Conservation (phyloP, 208 protist species). For the Leptomonas seymouri region DNA sequence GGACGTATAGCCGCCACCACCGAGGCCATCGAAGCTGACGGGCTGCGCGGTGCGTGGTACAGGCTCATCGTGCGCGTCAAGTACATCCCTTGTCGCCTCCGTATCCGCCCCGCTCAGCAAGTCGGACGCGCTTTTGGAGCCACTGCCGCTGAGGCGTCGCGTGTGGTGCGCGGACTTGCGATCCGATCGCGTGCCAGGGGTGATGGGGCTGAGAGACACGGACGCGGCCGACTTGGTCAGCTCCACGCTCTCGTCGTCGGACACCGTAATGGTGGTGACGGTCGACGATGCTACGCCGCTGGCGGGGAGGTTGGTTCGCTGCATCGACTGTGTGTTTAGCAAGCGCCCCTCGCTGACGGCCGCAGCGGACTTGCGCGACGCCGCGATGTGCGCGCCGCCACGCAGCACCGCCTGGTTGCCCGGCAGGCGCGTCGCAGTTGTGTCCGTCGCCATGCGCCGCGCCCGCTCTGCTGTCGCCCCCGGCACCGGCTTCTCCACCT, state of each 20-base stretch:
- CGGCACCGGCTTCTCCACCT: not conserved
- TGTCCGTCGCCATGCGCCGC: constrained; percentile 13
- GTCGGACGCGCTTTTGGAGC: not conserved
- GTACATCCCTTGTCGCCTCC: not conserved
- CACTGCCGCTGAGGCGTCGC: constrained; percentile 12
- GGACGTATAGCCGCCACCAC: not conserved
- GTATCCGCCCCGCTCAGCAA: constrained; percentile 4
- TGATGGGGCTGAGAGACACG: constrained; percentile 29
- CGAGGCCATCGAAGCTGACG: constrained; percentile 11
- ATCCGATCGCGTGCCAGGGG: constrained; percentile 11
- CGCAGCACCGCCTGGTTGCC: constrained; percentile 5
- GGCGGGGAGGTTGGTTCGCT: not conserved
- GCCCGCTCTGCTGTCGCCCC: constrained; percentile 6
- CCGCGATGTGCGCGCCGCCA: constrained; percentile 1
- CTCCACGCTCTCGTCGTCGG: constrained; percentile 27
- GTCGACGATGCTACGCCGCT: constrained; percentile 5
- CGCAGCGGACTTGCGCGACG: not conserved
- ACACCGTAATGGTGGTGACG: constrained; percentile 30
- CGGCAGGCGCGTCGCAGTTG: not conserved
- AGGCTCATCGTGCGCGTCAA: constrained; percentile 16
- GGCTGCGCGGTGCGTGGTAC: constrained; percentile 24
- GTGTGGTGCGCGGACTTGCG: constrained; percentile 12
- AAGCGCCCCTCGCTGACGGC: not conserved
- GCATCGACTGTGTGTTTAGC: not conserved
- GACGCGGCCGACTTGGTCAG: constrained; percentile 22